These are phyloP conservation scores for Heliamphora pulchella DNA, from an alignment of 179 eudicot species.

Conservation along the genomic window DNA sequence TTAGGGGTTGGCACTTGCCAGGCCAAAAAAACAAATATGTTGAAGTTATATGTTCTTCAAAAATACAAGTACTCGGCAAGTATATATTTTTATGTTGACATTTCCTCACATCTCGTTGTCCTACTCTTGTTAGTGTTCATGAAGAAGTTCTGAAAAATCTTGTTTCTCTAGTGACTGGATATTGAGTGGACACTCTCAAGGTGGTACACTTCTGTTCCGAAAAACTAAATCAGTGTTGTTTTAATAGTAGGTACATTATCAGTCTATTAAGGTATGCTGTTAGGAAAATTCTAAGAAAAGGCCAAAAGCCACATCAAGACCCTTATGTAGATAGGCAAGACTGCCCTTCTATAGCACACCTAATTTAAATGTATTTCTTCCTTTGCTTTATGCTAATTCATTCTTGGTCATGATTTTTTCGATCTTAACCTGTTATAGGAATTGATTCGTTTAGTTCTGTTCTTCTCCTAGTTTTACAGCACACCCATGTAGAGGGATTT, in stretches of 20 bases:
- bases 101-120: not conserved
- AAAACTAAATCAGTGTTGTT: too few species aligned
- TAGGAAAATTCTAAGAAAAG: not conserved
- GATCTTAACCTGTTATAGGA: not conserved
- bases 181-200: not conserved
- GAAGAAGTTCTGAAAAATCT: too few species aligned
- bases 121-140: not conserved
- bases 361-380: not conserved
- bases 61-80: not conserved
- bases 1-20: too few species aligned
- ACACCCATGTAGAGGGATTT: too few species aligned
- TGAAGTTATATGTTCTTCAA: not conserved
- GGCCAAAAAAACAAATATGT: not conserved
- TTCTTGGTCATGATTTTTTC: not conserved
- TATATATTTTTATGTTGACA: not conserved
- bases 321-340: slow-evolving; percentile 1
- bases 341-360: not conserved
- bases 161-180: not conserved
- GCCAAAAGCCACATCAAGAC: not conserved
- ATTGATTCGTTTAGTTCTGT: not conserved
- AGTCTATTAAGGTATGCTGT: not conserved
- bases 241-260: too few species aligned
- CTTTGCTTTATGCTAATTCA: not conserved
- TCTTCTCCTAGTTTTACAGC: too few species aligned
- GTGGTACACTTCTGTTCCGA: not conserved